Evolutionary conservation across 2,329 filamentous ascomycete species (phyloP).

Genomic region (Exophiala sideris): DNA sequence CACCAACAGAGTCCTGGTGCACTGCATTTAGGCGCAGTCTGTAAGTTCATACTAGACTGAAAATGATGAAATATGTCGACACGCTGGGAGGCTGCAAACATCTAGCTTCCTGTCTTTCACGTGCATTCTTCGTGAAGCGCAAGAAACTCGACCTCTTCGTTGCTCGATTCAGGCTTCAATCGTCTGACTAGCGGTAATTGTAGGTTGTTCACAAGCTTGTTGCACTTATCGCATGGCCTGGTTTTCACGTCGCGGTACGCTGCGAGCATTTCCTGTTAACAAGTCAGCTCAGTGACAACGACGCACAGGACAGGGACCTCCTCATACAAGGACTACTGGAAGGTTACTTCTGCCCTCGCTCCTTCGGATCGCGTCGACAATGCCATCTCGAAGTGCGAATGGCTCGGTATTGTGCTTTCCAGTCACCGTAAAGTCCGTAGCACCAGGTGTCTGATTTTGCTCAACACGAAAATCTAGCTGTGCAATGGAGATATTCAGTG

Average conservation of each 20-base stretch:
- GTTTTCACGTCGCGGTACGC: constrained; percentile 42
- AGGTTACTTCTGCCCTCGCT: constrained; percentile 35
- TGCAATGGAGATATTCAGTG: constrained; percentile 24
- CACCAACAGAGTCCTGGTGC: too few species aligned
- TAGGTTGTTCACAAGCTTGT: constrained; percentile 37
- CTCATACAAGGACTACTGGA: constrained; percentile 40
- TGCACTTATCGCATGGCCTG: constrained; percentile 39
- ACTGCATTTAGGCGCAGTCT: too few species aligned
- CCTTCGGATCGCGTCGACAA: constrained; percentile 31
- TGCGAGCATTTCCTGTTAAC: constrained; percentile 39
- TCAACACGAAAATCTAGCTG: constrained; percentile 36
- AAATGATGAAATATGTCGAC: too few species aligned
- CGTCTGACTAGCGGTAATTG: constrained; percentile 40
- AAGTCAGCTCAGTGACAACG: constrained; percentile 6
- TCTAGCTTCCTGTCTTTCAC: background rate
- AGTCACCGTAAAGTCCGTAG: constrained; percentile 36
- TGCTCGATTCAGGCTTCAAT: constrained; percentile 22
- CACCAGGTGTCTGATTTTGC: constrained; percentile 18
- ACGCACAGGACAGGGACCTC: constrained; percentile 31
- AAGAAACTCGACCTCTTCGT: constrained; percentile 16
- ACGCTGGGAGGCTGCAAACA: too few species aligned
- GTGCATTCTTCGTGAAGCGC: constrained; percentile 18
- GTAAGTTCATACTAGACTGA: too few species aligned
- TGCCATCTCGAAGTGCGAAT: constrained; percentile 36
- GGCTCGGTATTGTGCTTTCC: constrained; percentile 29